Base-by-base conservation (phyloP, 1,284 basidiomycete genomes). In the Rugosomyces carneus region DNA sequence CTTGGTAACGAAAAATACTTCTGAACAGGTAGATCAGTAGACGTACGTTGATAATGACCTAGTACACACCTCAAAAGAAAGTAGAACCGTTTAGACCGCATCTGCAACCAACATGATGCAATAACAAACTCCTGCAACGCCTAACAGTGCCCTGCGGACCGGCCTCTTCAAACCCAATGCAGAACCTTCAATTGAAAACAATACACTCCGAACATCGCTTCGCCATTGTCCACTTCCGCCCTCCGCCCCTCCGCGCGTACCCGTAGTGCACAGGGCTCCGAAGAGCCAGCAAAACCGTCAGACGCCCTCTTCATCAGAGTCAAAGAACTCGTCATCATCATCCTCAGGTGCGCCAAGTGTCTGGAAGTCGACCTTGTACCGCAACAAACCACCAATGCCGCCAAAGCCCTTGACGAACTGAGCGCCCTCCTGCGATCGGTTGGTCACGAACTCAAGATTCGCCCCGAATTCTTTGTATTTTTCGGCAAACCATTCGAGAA, bases 401-500 rank as follows among this genome's bases (percentile, higher is more conserved):
- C 95, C 95, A 60, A 99, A 99, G 42, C 95, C 96, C 66, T 95
- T 95, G 60, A 96, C 93, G 73, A 98, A 99, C 67, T 99, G 96
- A 37, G 90, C 90, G 26, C 95, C 95, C 65, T 99, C 95, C 64
- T 98, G 94, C n/a, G 91, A 94, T 43, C 81, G 77, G 64, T 90
- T 87, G 53, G 88, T 89, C 37, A 90, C 79, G 60, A 90, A 90
- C 65, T 98, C 95, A 51, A 98, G 83, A 56, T 87, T 87, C 48
- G 94, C 90, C 55, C 95, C 96, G 62, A 98, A 99, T 40, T 94
- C 89, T 64, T 92, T 93, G 78, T 99, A 99, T 66, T 94, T 93
- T 61, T 99, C 96, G 31, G 96, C 89, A 61, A 99, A 93, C 96
- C 96, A 99, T 67, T 99, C 93, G 50, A 97, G 81, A 13, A 96